Evolutionary conservation across 805 yeast species (phyloP).

Genomic region (Yamadazyma olivae): DNA sequence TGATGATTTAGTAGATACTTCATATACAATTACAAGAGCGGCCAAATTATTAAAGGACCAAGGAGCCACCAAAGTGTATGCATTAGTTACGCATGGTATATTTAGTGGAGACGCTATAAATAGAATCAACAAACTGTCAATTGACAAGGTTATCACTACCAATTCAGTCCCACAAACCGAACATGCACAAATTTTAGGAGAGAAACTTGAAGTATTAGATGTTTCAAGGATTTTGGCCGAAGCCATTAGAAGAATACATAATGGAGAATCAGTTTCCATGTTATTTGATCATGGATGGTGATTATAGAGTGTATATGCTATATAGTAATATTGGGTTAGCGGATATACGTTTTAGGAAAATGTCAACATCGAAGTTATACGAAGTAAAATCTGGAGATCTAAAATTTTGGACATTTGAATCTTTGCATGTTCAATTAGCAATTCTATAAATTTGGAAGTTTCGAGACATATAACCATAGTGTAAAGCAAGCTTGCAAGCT

Average conservation of each 20-base stretch:
- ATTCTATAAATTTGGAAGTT: no score
- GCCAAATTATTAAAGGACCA: conserved; percentile 89
- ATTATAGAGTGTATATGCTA: no score
- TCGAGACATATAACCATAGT: no score
- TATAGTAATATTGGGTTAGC: no score
- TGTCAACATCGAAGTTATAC: no score
- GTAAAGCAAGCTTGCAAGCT: no score
- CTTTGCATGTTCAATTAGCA: no score
- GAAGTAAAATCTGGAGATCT: no score
- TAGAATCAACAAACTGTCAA: conserved; percentile 61
- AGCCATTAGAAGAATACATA: conserved; percentile 92
- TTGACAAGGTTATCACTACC: conserved; percentile 85
- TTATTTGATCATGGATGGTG: conserved; percentile 81
- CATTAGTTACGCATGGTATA: conserved; percentile 88
- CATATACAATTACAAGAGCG: conserved; percentile 87
- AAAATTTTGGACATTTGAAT: no score
- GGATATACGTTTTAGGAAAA: no score
- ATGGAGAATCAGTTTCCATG: conserved; percentile 95
- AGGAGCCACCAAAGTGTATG: conserved; percentile 85
- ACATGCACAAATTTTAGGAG: conserved; percentile 43
- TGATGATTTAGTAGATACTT: conserved; percentile 94
- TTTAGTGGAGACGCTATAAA: conserved; percentile 88
- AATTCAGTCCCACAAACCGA: conserved; percentile 85
- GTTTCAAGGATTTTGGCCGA: conserved; percentile 89
- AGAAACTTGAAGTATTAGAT: conserved; percentile 75